Base-by-base conservation (phyloP, 1,284 basidiomycete species). In the Sutorius eximius region DNA sequence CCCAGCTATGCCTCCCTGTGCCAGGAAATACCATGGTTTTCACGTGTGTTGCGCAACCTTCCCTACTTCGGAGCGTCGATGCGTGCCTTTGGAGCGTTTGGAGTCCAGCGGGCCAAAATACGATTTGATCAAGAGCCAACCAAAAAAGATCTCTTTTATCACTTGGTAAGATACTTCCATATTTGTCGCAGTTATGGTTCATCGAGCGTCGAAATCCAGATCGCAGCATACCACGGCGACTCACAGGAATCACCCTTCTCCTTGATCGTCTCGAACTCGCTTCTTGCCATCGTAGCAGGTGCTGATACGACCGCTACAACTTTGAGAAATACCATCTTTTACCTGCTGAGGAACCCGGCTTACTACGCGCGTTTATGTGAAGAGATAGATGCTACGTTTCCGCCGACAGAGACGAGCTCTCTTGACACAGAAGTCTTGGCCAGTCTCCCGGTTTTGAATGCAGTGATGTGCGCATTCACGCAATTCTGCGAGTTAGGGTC, bases 251-350 rank as follows among this genome's bases (percentile, higher is more conserved):
- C 62, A 51, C 65, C 33, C 49, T 60, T 57, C 49, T 57, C 47
- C 47, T 65, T 64, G 46, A 59, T 76, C 43, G 48, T 65, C n/a
- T 63, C 70, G 15, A 72, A 76, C 47, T 61, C 69, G 2, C 49
- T 62, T 15, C 63, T 76, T 7, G 72, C 73, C 3, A 75, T 78
- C 38, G 34, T 75, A 38, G 75, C 71, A 18, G 75, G 75, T 33
- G 65, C 76, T 32, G 76, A 77, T 51, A 73, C 71, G 8, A 66
- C 64, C 27, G 59, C 71, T 18, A 71, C 69, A 3, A 68, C 71
- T 1, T 60, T 75, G 1, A 69, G 56, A 11, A 68, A 67, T 3
- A 54, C 69, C 3, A 56, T 66, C 12, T 71, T 71, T 51, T 68
- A 71, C 57, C 60, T 77, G 3, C 58, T 75, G 32, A 47, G 49